Conservation (phyloP, 345 rosid species). For the Bretschneidera sinensis region DNA sequence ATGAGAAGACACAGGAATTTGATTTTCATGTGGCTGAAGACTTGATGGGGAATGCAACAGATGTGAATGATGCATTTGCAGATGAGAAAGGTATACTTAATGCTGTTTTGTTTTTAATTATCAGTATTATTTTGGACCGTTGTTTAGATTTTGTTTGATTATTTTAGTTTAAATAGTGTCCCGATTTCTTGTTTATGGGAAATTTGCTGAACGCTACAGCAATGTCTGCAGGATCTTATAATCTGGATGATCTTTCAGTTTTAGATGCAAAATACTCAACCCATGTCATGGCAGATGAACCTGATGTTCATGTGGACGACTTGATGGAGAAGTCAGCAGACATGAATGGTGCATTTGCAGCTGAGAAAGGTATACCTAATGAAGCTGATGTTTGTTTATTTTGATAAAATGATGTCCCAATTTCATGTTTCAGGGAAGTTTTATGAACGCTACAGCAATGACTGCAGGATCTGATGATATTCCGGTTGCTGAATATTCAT, state of each 20-base stretch:
- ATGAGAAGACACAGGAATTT: too few species aligned
- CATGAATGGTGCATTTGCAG: neutral
- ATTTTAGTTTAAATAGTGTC: too few species aligned
- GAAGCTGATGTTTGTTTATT: neutral
- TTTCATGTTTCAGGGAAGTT: neutral
- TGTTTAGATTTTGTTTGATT: too few species aligned
- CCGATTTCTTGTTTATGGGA: too few species aligned
- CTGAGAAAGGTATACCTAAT: slow-evolving; percentile 21
- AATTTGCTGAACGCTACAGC: too few species aligned
- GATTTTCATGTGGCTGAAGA: too few species aligned
- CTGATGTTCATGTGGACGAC: slow-evolving; percentile 8
- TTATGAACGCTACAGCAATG: neutral
- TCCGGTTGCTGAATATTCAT: too few species aligned
- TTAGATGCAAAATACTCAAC: slow-evolving; percentile 5
- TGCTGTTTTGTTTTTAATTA: too few species aligned
- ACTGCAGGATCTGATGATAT: slow-evolving; percentile 11
- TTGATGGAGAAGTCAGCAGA: slow-evolving; percentile 6
- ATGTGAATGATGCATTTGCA: too few species aligned
- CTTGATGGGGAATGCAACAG: too few species aligned
- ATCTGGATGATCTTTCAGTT: slow-evolving; percentile 30
- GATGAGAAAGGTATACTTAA: too few species aligned
- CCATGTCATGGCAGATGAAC: slow-evolving; percentile 14
- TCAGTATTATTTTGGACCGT: too few species aligned
- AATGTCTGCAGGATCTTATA: neutral
- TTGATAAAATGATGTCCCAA: neutral